Evolutionary conservation across 1,284 basidiomycete genomes (phyloP).

Genomic region (Ustilago xerochloae): DNA sequence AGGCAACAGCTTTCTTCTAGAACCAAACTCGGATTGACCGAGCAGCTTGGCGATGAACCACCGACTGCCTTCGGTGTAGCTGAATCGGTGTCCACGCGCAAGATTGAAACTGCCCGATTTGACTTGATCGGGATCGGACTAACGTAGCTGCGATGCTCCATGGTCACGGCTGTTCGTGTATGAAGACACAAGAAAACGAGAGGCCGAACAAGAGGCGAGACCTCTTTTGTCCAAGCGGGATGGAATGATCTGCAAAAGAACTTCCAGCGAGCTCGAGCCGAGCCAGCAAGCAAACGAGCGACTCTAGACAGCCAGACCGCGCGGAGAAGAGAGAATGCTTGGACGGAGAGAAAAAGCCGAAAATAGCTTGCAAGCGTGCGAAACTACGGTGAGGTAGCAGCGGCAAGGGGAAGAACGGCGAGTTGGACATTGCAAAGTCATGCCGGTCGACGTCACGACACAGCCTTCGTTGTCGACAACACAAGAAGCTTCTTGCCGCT

Average conservation of each 20-base stretch:
- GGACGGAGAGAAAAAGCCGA: slow-evolving; percentile 5
- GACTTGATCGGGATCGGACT: not conserved
- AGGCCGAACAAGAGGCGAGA: not conserved
- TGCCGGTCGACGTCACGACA: slow-evolving; percentile 33
- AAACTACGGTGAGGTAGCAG: no score
- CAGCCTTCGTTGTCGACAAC: no score
- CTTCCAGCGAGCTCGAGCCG: slow-evolving; percentile 11
- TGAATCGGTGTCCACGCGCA: not conserved
- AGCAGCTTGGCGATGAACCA: no score
- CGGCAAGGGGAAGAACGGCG: slow-evolving; percentile 4
- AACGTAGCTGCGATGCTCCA: no score
- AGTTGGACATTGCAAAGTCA: slow-evolving; percentile 4
- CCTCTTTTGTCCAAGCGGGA: not conserved
- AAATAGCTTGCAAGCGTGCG: slow-evolving; percentile 20
- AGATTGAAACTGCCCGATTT: not conserved
- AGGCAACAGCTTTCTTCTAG: no score
- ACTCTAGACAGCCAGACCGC: no score
- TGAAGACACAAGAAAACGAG: not conserved
- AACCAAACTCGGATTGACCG: no score
- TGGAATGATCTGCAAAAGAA: slow-evolving; percentile 16
- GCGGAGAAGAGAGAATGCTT: not conserved
- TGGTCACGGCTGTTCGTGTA: not conserved
- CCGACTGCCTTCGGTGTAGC: not conserved
- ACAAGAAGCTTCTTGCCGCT: not conserved
- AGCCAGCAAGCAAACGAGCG: not conserved